These are phyloP conservation scores for Chaetomium globosum DNA, from an alignment of 2,329 filamentous ascomycete species.

Conservation along the genomic window DNA sequence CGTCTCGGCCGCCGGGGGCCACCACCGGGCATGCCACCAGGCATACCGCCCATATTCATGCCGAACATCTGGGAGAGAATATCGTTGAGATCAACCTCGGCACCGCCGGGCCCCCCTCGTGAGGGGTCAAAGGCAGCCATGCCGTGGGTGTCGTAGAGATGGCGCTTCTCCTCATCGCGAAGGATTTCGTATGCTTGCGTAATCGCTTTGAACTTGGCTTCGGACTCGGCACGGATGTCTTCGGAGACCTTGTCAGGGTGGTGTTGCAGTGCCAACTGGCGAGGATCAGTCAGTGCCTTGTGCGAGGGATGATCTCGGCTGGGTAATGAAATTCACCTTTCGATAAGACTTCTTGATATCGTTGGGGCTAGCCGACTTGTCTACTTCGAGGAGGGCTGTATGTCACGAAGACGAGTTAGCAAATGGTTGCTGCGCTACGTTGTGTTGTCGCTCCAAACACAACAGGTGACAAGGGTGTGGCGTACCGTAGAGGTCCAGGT, in stretches of 20 bases:
- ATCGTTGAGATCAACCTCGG: slow-evolving; percentile 85
- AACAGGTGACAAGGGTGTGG: background rate
- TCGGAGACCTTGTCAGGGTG: slow-evolving; percentile 96
- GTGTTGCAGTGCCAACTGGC: slow-evolving; percentile 77
- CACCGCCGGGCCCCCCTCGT: slow-evolving; percentile 64
- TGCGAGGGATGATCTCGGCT: slow-evolving; percentile 10
- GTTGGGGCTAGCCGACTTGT: slow-evolving; percentile 69
- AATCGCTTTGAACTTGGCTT: slow-evolving; percentile 88
- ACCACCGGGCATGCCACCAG: slow-evolving; percentile 50
- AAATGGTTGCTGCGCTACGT: background rate
- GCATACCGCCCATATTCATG: slow-evolving; percentile 63
- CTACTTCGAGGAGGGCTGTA: slow-evolving; percentile 76
- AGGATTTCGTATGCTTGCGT: slow-evolving; percentile 98
- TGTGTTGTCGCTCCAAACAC: background rate
- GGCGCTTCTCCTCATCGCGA: slow-evolving; percentile 89
- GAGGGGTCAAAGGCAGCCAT: slow-evolving; percentile 92
- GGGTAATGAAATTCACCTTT: slow-evolving; percentile 63
- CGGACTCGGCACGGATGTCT: slow-evolving; percentile 79
- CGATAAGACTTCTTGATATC: slow-evolving; percentile 96
- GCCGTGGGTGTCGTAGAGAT: slow-evolving; percentile 89
- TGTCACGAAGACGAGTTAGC: slow-evolving; percentile 16
- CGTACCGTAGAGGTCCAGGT: slow-evolving; percentile 61
- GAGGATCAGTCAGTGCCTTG: slow-evolving; percentile 28
- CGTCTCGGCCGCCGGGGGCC: slow-evolving; percentile 65
- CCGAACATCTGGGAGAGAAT: slow-evolving; percentile 92